These are phyloP conservation scores for Daedaleopsis sinensis DNA, from an alignment of 768 basidiomycete species.

Conservation along the genomic window DNA sequence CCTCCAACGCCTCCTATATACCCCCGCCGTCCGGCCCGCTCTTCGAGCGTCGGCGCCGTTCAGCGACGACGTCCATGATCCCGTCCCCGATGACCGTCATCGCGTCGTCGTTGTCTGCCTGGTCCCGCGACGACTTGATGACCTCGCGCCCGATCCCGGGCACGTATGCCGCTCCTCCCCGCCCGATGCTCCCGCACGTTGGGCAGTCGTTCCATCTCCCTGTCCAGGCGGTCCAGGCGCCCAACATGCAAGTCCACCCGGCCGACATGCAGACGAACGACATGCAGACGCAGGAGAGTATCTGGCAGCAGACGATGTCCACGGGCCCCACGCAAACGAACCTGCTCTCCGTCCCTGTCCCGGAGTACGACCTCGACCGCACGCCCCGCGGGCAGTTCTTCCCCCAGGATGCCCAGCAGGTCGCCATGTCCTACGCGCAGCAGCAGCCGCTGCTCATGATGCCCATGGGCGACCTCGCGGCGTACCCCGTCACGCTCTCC, in stretches of 20 bases:
- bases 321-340: background rate
- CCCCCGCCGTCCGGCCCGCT: constrained; percentile 17
- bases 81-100: constrained; percentile 36
- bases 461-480: background rate
- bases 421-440: background rate
- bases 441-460: background rate
- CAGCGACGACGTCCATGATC: constrained; percentile 25
- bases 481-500: background rate
- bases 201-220: background rate
- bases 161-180: background rate
- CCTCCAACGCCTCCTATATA: background rate
- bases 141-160: constrained; percentile 14
- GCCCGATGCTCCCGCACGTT: background rate
- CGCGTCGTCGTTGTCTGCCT: constrained; percentile 38
- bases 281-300: background rate
- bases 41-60: constrained; percentile 27
- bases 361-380: constrained; percentile 26
- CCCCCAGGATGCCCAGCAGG: constrained; percentile 22
- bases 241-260: background rate
- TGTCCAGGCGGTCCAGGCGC: background rate
- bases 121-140: constrained; percentile 15
- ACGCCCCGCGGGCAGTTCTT: constrained; percentile 26
- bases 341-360: constrained; percentile 1
- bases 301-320: constrained; percentile 6
- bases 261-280: background rate